A percentile compares a stretch with the other conserved stretches of the same genome.
Evolutionary conservation across 2,329 filamentous ascomycete species (phyloP).

Genomic region (Xylaria sp.): DNA sequence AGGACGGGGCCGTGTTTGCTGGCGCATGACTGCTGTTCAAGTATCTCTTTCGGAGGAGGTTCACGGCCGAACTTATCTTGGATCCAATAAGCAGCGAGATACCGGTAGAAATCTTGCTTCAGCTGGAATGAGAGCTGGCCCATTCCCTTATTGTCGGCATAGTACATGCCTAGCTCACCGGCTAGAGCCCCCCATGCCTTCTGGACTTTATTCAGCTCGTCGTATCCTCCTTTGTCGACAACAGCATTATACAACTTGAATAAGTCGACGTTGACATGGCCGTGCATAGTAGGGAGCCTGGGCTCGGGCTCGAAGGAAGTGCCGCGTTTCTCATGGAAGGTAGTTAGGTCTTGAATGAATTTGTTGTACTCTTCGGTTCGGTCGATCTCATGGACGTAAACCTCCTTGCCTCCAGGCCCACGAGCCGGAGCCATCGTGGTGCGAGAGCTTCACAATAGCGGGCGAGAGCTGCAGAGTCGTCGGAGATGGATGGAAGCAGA

Average conservation of each 20-base stretch:
- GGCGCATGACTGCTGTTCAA: constrained; percentile 79
- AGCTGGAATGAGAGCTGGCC: constrained; percentile 86
- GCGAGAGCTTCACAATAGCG: constrained; percentile 23
- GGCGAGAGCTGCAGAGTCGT: constrained; percentile 3
- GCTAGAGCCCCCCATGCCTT: constrained; percentile 86
- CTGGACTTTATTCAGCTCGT: constrained; percentile 84
- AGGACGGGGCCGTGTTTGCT: constrained; percentile 86
- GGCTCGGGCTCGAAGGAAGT: constrained; percentile 82
- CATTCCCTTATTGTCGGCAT: constrained; percentile 69
- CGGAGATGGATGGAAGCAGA: neutral
- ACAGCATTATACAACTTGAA: constrained; percentile 82
- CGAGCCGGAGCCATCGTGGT: constrained; percentile 47
- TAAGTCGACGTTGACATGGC: constrained; percentile 78
- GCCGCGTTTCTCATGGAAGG: constrained; percentile 81
- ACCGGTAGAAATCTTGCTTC: constrained; percentile 91
- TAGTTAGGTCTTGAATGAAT: constrained; percentile 77
- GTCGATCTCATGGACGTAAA: constrained; percentile 58
- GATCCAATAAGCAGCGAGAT: constrained; percentile 88
- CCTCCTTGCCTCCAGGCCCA: constrained; percentile 45
- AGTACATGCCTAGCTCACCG: constrained; percentile 78
- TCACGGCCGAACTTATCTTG: constrained; percentile 79
- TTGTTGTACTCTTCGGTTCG: constrained; percentile 77
- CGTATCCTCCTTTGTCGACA: constrained; percentile 82
- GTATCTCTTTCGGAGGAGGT: constrained; percentile 86
- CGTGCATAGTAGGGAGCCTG: constrained; percentile 71